phyloP scores from a whole-genome alignment of 1,284 basidiomycete genomes.

The Austroboletus niveus region DNA sequence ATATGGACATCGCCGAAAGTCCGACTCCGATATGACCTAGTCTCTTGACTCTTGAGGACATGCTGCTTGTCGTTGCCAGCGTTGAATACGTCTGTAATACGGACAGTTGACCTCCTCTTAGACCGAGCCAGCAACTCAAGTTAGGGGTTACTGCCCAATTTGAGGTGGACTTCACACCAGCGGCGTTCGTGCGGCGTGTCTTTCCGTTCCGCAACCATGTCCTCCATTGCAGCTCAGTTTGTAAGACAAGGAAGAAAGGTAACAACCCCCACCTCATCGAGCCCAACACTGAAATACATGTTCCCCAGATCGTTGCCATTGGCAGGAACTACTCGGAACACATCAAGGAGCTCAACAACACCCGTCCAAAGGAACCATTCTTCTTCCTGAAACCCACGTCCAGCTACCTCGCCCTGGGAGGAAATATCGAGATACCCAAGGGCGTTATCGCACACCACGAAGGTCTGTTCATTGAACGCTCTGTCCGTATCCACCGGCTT shows the following conservation, averaged over 20 bases:
- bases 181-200: not conserved
- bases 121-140: not conserved
- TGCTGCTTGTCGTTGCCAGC: not conserved
- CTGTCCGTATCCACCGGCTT: not conserved
- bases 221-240: constrained; percentile 43
- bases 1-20: constrained; percentile 23
- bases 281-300: not conserved
- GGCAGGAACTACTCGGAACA: constrained; percentile 86
- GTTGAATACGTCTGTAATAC: not conserved
- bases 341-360: constrained; percentile 90
- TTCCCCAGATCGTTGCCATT: constrained; percentile 79
- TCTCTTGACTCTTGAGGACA: not conserved
- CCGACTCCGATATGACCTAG: constrained; percentile 8
- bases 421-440: constrained; percentile 81
- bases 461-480: constrained; percentile 47
- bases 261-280: not conserved
- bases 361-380: constrained; percentile 92
- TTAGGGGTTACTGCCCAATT: constrained; percentile 7
- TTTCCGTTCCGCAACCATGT: constrained; percentile 19
- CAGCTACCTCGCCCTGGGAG: constrained; percentile 79
- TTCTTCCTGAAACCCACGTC: constrained; percentile 98
- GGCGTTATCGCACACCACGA: constrained; percentile 90
- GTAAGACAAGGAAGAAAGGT: constrained; percentile 35
- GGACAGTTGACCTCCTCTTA: no score
- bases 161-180: not conserved